Conservation (phyloP, 1,139 yeast species). For the Candida sanyaensis region DNA sequence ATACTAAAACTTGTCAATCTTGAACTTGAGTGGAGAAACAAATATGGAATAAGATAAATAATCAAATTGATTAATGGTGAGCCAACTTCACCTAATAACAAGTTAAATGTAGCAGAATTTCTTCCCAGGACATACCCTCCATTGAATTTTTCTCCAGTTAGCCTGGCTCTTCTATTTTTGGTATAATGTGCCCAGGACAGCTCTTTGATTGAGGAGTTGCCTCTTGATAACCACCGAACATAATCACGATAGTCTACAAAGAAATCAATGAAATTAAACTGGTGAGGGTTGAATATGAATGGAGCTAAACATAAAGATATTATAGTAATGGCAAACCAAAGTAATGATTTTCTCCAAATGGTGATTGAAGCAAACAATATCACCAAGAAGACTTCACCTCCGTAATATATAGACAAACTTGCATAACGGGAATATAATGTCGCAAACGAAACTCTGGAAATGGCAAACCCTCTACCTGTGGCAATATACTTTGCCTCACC, state of each 20-base stretch:
- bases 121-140: slow-evolving; percentile 22
- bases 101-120: slow-evolving; percentile 35
- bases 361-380: slow-evolving; percentile 64
- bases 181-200: slow-evolving; percentile 65
- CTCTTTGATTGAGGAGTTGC: slow-evolving; percentile 51
- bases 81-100: slow-evolving; percentile 53
- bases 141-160: slow-evolving; percentile 65
- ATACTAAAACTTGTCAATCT: slow-evolving; percentile 50
- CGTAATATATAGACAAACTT: slow-evolving; percentile 63
- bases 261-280: slow-evolving; percentile 68
- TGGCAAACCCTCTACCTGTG: slow-evolving; percentile 87
- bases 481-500: slow-evolving; percentile 87
- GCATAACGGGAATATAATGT: slow-evolving; percentile 66
- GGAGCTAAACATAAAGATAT: slow-evolving; percentile 77
- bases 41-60: slow-evolving; percentile 57
- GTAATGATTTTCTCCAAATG: slow-evolving; percentile 73
- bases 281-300: slow-evolving; percentile 83
- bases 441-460: slow-evolving; percentile 61
- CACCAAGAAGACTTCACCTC: slow-evolving; percentile 56
- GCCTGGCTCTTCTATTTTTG: slow-evolving; percentile 54
- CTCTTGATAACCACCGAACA: slow-evolving; percentile 68
- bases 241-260: slow-evolving; percentile 70
- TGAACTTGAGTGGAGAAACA: slow-evolving; percentile 64
- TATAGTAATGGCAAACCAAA: slow-evolving; percentile 85
- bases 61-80: slow-evolving; percentile 47